Evolutionary conservation across 108 stramenopile species (phyloP).

Genomic region (Cyclotella sp.): DNA sequence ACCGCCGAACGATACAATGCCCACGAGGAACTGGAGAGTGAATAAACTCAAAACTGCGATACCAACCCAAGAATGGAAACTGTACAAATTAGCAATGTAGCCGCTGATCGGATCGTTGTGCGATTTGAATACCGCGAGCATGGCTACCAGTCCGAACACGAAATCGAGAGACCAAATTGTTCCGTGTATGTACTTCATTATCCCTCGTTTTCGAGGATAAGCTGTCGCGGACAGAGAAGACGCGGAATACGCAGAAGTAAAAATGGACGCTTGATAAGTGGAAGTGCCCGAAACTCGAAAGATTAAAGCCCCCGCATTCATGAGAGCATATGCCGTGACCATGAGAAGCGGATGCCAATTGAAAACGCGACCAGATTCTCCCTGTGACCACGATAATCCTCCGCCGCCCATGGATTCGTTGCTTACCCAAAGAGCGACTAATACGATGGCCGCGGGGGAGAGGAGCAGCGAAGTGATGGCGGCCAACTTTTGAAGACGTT

Average conservation of each 20-base stretch:
- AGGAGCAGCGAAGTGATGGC: slow-evolving; percentile 21
- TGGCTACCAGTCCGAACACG: slow-evolving; percentile 55
- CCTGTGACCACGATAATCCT: slow-evolving; percentile 57
- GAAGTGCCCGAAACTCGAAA: slow-evolving; percentile 55
- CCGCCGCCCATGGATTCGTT: slow-evolving; percentile 31
- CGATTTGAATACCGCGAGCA: slow-evolving; percentile 73
- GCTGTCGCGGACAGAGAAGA: background rate
- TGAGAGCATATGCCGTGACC: slow-evolving; percentile 67
- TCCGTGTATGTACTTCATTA: slow-evolving; percentile 59
- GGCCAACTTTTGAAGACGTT: slow-evolving; percentile 29
- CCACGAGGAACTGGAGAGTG: slow-evolving; percentile 56
- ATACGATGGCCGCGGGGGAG: slow-evolving; percentile 34
- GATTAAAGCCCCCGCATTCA: slow-evolving; percentile 66
- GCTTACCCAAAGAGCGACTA: slow-evolving; percentile 49
- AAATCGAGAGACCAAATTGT: slow-evolving; percentile 58
- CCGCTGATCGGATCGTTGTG: slow-evolving; percentile 72
- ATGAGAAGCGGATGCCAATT: slow-evolving; percentile 86
- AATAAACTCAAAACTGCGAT: slow-evolving; percentile 60
- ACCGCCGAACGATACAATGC: slow-evolving; percentile 51
- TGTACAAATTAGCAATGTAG: slow-evolving; percentile 81
- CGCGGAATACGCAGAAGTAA: background rate
- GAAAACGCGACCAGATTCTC: slow-evolving; percentile 73
- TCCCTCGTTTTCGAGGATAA: slow-evolving; percentile 18
- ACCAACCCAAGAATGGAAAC: slow-evolving; percentile 83
- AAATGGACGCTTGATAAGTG: slow-evolving; percentile 25